Base-by-base conservation (phyloP, 2,329 filamentous ascomycete species). In the Plectosphaerella cucumerina region DNA sequence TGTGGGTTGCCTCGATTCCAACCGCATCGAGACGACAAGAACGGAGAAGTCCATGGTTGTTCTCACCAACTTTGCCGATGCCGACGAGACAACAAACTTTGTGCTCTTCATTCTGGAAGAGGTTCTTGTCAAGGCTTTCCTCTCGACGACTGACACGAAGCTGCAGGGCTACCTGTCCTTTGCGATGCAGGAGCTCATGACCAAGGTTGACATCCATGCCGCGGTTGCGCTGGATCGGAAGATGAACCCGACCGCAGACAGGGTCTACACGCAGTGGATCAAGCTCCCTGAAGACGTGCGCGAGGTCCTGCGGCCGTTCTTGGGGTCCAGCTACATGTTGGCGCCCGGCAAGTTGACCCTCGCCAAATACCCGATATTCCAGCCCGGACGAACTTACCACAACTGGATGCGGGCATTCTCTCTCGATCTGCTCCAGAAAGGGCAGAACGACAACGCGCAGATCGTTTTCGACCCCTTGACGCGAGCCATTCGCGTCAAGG, bases 141-240 rank as follows among this genome's bases (percentile, higher is more conserved):
- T 96, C 42, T 96, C 93, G 1, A 88, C 90, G 1, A 94, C 88
- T 0, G 95, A 97, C 64, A 88, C 91, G 2, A 86, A 84, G 57
- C 80, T 91, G 6, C 94, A 97, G 66, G 92, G 91, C 0, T 96
- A 95, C 63, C 77, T 99, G 17, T 93, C 93, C 1, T 99, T 89
- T 68, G 89, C 87, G 2, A 97, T 99, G 85, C 94, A 99, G 67
- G 87, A 96, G 60, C 78, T 97, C 39, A 78, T 97, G 4, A 85
- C 86, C 43, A 84, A 86, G 58, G 90, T 88, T 61, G 85, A 87
- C 23, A 85, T 97, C 61, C 84, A 77, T 52, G 73, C 79, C 11
- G 81, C 79, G 0, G 76, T 74, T 48, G 66, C 65, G 26, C 3
- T 68, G 64, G 66, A 71, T 35, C 69, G 70, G 4, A 65, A 67